These are phyloP conservation scores for Boletus vermiculosoides DNA, from an alignment of 768 basidiomycete species.

Conservation along the genomic window DNA sequence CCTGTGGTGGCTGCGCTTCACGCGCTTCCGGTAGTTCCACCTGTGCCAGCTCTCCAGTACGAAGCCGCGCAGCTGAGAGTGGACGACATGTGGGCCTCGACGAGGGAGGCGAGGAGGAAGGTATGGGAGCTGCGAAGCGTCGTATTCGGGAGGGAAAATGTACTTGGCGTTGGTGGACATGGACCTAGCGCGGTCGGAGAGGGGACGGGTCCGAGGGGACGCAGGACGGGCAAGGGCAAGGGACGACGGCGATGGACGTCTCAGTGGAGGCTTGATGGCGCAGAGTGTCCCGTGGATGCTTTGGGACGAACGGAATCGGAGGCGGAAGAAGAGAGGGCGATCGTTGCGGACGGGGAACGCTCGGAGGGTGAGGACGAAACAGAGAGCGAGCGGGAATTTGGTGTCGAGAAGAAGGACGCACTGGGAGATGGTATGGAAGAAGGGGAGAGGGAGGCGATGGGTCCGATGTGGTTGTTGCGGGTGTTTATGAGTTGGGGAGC, in stretches of 20 bases:
- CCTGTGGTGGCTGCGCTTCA: slow-evolving; percentile 38
- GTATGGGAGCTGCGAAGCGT: slow-evolving; percentile 64
- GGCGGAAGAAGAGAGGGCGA: slow-evolving; percentile 63
- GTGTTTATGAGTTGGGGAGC: slow-evolving; percentile 79
- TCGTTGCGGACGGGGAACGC: slow-evolving; percentile 30
- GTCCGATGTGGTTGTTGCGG: slow-evolving; percentile 73
- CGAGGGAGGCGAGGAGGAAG: slow-evolving; percentile 56
- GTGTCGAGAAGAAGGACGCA: slow-evolving; percentile 14
- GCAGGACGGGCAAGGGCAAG: slow-evolving; percentile 45
- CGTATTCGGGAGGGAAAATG: slow-evolving; percentile 64
- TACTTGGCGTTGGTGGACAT: slow-evolving; percentile 32
- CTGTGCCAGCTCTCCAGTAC: slow-evolving; percentile 53
- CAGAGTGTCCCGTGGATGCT: slow-evolving; percentile 59
- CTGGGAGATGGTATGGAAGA: slow-evolving; percentile 25
- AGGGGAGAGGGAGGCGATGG: slow-evolving; percentile 57
- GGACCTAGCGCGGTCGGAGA: slow-evolving; percentile 50
- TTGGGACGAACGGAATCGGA: slow-evolving; percentile 75
- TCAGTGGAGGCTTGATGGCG: slow-evolving; percentile 70
- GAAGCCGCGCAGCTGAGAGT: slow-evolving; percentile 69
- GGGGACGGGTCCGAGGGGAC: slow-evolving; percentile 40
- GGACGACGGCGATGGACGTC: slow-evolving; percentile 38
- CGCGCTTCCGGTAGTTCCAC: slow-evolving; percentile 21
- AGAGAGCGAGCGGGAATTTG: slow-evolving; percentile 30
- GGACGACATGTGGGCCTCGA: slow-evolving; percentile 65
- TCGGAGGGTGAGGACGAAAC: slow-evolving; percentile 31